Evolutionary conservation across 331 rosid species (phyloP).

Genomic region (Quercus lobata): DNA sequence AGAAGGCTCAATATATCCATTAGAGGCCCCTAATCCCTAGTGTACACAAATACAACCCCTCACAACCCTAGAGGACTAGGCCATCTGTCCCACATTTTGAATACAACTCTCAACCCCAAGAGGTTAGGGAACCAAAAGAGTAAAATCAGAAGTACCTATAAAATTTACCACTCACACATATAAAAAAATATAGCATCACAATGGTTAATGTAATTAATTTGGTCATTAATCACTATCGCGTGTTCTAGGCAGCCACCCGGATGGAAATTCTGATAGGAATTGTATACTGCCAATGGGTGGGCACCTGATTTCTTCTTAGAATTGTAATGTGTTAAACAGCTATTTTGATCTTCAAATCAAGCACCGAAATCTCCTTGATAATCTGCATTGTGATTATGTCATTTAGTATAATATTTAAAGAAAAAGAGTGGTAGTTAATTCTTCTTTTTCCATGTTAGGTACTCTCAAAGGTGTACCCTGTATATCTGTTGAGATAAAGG

Average conservation of each 20-base stretch:
- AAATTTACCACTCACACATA: background rate
- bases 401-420: background rate
- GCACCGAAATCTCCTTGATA: background rate
- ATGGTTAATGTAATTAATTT: background rate
- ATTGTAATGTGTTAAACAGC: background rate
- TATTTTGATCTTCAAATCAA: background rate
- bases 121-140: no score
- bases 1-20: no score
- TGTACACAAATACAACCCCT: no score
- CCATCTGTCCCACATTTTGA: no score
- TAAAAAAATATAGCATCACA: background rate
- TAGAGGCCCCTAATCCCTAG: no score
- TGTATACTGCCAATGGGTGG: background rate
- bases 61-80: no score
- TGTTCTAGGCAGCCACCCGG: background rate
- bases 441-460: constrained; percentile 43
- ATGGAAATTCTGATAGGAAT: background rate
- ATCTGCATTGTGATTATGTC: background rate
- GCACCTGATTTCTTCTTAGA: background rate
- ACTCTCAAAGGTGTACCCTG: constrained; percentile 40
- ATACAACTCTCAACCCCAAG: no score
- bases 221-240: background rate
- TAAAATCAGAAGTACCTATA: no score
- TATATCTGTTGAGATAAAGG: constrained; percentile 94
- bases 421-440: constrained; percentile 7